Conservation (phyloP, 2,329 filamentous ascomycete species). For the Podosphaera fusca region DNA sequence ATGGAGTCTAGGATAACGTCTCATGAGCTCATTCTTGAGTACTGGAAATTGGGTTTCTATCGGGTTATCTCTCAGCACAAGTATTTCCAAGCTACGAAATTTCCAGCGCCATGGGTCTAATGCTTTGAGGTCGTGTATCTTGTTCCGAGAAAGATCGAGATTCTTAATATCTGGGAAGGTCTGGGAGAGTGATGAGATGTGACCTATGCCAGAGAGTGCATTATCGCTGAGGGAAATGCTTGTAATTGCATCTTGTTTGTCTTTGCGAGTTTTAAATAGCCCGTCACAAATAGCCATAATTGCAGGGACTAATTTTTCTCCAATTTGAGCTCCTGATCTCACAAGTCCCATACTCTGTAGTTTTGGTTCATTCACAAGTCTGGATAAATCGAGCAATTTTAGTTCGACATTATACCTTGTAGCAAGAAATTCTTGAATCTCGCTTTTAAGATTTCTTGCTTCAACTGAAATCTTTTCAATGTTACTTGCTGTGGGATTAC, state of each 20-base stretch:
- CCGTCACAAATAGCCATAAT: constrained; percentile 70
- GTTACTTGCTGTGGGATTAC: constrained; percentile 3
- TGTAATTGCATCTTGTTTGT: constrained; percentile 55
- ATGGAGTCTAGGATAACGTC: constrained; percentile 65
- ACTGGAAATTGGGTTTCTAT: constrained; percentile 35
- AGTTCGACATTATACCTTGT: constrained; percentile 46
- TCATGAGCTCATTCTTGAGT: constrained; percentile 48
- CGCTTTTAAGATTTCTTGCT: constrained; percentile 38
- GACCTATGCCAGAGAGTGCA: constrained; percentile 44
- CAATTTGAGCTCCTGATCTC: constrained; percentile 28
- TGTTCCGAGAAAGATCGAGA: constrained; percentile 71
- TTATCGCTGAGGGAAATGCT: constrained; percentile 71
- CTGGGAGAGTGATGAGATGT: constrained; percentile 51
- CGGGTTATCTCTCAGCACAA: constrained; percentile 59
- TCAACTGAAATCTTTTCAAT: constrained; percentile 23
- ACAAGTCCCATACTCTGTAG: constrained; percentile 53
- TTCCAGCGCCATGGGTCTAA: constrained; percentile 58
- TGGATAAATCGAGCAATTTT: constrained; percentile 69
- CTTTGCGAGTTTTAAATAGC: constrained; percentile 46
- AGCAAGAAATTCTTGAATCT: constrained; percentile 47
- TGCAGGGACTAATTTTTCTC: constrained; percentile 67
- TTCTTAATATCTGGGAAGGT: constrained; percentile 74
- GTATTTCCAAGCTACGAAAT: constrained; percentile 56
- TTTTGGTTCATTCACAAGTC: constrained; percentile 46
- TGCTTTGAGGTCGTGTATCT: constrained; percentile 41